Base-by-base conservation (phyloP, 768 basidiomycete species). In the Xerocomus brunneocitrinus region DNA sequence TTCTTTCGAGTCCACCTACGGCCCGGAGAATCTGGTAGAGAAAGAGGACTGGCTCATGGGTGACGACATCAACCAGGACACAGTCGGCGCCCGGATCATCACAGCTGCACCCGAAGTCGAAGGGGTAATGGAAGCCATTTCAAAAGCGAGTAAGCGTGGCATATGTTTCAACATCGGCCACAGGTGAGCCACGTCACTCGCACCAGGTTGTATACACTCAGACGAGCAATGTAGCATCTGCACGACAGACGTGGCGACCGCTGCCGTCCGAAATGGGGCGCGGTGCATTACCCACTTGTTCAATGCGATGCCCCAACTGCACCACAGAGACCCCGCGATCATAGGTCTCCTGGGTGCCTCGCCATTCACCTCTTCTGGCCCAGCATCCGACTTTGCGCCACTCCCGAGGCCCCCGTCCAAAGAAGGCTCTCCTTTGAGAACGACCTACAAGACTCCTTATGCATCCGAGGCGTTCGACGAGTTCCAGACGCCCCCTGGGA, bases 251-350 rank as follows among this genome's bases (percentile, higher is more conserved):
- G 71, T 84, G 55, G 90, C 92, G 7, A 84, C 83, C 19, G 70
- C 79, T 8, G 90, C 90, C 3, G 78, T 94, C 5, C 70, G 76
- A 16, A 75, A 77, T 52, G 92, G 92, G 19, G 89, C 91, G 6
- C 77, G 83, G n/a, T 80, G 92, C 53, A 90, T 95, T 59, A 95
- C 93, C 0, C 93, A 95, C 69, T 74, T 95, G 25, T 94, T 92
- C 82, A 95, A 95, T 59, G 90, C 91, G 7, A 93, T 93, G 91
- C 89, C 89, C 13, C 89, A 88, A 61, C 70, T 91, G 36, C 88
- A 95, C 66, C 92, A 95, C 66, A 81, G 93, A 32, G 91, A 94
- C 66, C 92, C 93, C 10, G 89, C 89, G 10, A 91, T 95, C 63
- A 91, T 95, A 52, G 93, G 93, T 27, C 78, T 95, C 8, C 72